phyloP scores from a whole-genome alignment of 106 monocot genomes.

The Xerophyta viscosa region DNA sequence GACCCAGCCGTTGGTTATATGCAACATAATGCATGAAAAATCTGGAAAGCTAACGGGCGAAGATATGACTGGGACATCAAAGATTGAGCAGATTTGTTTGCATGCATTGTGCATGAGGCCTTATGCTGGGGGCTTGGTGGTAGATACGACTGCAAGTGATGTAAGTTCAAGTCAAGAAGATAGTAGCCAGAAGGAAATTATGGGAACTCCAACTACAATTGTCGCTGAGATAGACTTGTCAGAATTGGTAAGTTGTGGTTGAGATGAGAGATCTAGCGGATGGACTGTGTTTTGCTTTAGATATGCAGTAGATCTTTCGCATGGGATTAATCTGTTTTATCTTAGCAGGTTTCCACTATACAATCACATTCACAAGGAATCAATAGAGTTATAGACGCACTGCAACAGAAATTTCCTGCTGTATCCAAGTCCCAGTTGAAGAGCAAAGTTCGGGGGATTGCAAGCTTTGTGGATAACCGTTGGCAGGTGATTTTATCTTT shows the following conservation, averaged over 20 bases:
- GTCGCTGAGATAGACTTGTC: conserved; percentile 48
- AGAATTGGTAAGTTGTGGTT: conserved; percentile 63
- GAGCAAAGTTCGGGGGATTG: conserved; percentile 61
- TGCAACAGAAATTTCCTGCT: conserved; percentile 50
- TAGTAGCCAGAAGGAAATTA: conserved; percentile 6
- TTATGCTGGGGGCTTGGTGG: conserved; percentile 30
- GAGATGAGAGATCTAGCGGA: no score
- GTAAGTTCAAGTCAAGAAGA: conserved; percentile 12
- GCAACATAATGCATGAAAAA: conserved; percentile 73
- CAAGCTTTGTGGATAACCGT: conserved; percentile 62
- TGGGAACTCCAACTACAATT: conserved; percentile 11
- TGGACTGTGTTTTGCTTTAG: no score
- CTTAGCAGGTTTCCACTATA: conserved; percentile 49
- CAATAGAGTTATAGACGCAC: conserved; percentile 49
- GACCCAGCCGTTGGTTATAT: conserved; percentile 65
- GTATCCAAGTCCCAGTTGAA: conserved; percentile 52
- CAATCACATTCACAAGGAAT: conserved; percentile 42
- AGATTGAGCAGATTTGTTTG: conserved; percentile 57
- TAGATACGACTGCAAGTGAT: conserved; percentile 27
- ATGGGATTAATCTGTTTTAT: background rate
- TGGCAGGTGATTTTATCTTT: conserved; percentile 55
- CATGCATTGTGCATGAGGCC: conserved; percentile 57
- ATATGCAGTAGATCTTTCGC: no score
- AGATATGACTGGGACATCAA: conserved; percentile 20
- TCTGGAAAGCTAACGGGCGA: conserved; percentile 14